phyloP scores from a whole-genome alignment of 345 rosid species.

The Eucalyptus fibrosa region DNA sequence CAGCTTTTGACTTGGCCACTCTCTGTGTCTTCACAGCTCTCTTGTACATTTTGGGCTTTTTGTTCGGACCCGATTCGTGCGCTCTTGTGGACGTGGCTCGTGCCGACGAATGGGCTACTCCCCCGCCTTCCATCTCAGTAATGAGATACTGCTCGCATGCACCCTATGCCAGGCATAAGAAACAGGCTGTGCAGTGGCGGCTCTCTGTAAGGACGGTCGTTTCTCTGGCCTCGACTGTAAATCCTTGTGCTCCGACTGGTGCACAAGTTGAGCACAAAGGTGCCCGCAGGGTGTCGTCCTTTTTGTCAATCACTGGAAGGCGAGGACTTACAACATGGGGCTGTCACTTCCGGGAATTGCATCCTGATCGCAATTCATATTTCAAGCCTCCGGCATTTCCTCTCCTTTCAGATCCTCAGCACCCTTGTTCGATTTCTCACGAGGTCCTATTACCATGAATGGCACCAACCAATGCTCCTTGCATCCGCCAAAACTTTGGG shows the following conservation, averaged over 20 bases:
- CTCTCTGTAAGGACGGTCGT: neutral
- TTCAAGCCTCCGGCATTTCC: neutral
- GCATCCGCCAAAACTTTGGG: neutral
- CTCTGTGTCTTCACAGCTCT: neutral
- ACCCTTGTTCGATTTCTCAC: neutral
- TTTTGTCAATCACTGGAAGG: neutral
- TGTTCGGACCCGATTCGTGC: neutral
- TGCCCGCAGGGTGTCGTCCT: neutral
- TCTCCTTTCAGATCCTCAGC: neutral
- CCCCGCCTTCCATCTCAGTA: neutral
- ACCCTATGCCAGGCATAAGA: neutral
- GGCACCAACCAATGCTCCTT: neutral
- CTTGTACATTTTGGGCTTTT: neutral
- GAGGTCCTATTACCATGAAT: neutral
- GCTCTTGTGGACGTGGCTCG: neutral
- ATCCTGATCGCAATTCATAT: neutral
- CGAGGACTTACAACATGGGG: neutral
- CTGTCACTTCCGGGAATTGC: neutral
- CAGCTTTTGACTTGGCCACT: neutral
- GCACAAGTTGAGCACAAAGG: neutral
- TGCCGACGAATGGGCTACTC: neutral
- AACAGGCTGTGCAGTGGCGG: neutral
- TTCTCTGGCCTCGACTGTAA: neutral
- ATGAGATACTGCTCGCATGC: rapidly evolving
- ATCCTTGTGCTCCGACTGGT: neutral